Conservation (phyloP, 1,284 basidiomycete genomes). For the Papiliotrema terrestris region DNA sequence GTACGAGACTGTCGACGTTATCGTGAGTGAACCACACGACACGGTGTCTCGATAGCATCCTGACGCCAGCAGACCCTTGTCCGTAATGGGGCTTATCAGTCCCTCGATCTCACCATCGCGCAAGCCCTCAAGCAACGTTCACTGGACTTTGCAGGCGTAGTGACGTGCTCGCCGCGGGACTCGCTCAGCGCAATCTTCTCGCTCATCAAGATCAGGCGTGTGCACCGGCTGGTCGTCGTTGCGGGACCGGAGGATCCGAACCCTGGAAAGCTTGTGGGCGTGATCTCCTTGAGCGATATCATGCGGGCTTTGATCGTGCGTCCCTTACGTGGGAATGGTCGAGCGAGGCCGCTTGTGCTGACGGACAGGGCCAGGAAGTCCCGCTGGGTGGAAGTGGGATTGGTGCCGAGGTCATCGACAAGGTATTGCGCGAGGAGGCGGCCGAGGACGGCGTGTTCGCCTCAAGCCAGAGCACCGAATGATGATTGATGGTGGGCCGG, state of each 20-base stretch:
- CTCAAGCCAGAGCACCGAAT: slow-evolving; percentile 2
- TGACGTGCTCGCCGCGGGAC: slow-evolving; percentile 90
- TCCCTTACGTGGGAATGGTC: neutral
- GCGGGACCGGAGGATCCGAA: slow-evolving; percentile 52
- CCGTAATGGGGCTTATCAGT: slow-evolving; percentile 89
- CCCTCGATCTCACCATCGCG: slow-evolving; percentile 89
- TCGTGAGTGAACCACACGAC: slow-evolving; percentile 60
- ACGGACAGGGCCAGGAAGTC: slow-evolving; percentile 27
- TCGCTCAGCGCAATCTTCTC: slow-evolving; percentile 89
- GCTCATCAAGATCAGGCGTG: slow-evolving; percentile 85
- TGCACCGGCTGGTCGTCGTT: slow-evolving; percentile 90
- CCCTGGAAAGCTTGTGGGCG: slow-evolving; percentile 71
- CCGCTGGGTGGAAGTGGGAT: slow-evolving; percentile 41
- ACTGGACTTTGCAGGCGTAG: slow-evolving; percentile 91
- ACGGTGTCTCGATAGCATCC: neutral
- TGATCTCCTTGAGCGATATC: slow-evolving; percentile 89
- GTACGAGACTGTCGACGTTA: slow-evolving; percentile 98
- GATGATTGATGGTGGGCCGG: neutral
- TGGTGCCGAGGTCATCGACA: slow-evolving; percentile 41
- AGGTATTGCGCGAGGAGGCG: slow-evolving; percentile 32
- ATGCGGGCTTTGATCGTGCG: slow-evolving; percentile 71
- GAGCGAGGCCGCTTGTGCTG: neutral
- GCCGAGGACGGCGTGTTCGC: slow-evolving; percentile 18
- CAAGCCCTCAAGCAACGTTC: slow-evolving; percentile 88
- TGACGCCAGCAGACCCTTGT: slow-evolving; percentile 69